A percentile compares a stretch with the other conserved stretches of the same genome.
Conservation (phyloP, 352 stramenopile genomes). For the Phytophthora hybrid region DNA sequence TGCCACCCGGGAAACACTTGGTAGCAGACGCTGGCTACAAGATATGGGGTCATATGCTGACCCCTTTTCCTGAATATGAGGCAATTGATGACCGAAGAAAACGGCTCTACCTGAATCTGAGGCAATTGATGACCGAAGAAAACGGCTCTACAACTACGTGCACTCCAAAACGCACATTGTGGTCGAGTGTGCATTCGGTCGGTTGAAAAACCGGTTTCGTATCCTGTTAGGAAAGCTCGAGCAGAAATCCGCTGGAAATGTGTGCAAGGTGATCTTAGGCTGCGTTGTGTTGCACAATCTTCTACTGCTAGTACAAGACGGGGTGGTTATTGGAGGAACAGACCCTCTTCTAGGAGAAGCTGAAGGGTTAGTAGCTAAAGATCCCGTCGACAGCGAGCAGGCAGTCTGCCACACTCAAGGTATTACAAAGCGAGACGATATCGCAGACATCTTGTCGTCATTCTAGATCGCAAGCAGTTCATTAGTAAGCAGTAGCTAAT, state of each 20-base stretch:
- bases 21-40: no score
- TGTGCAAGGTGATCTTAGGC: constrained; percentile 4
- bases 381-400: background rate
- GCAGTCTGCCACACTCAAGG: background rate
- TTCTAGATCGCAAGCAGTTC: background rate
- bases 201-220: constrained; percentile 24
- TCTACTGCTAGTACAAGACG: background rate
- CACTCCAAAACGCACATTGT: constrained; percentile 21
- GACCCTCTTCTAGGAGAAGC: background rate
- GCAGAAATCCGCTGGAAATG: constrained; percentile 5
- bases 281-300: constrained; percentile 2
- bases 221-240: constrained; percentile 19
- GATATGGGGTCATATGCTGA: no score
- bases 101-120: background rate
- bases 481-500: no score
- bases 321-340: background rate
- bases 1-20: constrained; percentile 21
- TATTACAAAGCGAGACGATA: background rate
- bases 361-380: background rate
- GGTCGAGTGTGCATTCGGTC: constrained; percentile 24
- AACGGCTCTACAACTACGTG: constrained; percentile 5
- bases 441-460: no score
- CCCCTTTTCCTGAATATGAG: no score
- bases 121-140: no score
- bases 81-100: no score